phyloP scores from a whole-genome alignment of 73 alveolate genomes.

The Diophrys sp. region DNA sequence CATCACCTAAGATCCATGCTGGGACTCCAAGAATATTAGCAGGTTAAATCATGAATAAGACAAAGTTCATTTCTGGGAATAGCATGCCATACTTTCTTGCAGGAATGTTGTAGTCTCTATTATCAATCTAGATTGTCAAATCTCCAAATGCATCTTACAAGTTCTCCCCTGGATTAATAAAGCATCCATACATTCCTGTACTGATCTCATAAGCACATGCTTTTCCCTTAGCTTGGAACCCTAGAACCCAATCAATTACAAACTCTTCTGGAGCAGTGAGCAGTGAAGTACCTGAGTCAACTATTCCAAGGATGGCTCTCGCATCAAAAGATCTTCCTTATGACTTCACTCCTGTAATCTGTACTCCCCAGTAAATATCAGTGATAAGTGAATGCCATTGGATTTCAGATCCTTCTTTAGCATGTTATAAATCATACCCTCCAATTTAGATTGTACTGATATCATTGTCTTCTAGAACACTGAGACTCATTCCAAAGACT shows the following conservation, averaged over 20 bases:
- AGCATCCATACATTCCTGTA: constrained; percentile 8
- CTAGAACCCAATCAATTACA: neutral
- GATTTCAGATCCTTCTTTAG: neutral
- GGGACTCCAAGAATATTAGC: neutral
- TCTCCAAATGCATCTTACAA: constrained; percentile 17
- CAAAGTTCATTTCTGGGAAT: neutral
- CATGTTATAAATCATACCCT: neutral
- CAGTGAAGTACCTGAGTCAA: constrained; percentile 47
- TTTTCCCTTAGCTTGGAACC: constrained; percentile 16
- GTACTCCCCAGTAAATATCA: constrained; percentile 28
- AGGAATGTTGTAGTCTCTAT: constrained; percentile 23
- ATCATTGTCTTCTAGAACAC: neutral
- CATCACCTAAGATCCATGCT: constrained; percentile 50
- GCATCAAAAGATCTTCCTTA: constrained; percentile 11
- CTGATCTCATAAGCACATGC: neutral
- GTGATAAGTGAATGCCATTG: constrained; percentile 34
- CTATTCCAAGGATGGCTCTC: constrained; percentile 24
- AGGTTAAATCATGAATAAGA: neutral
- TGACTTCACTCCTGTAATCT: neutral
- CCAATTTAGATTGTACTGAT: neutral
- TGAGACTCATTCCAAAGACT: neutral
- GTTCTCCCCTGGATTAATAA: constrained; percentile 1
- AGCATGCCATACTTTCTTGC: constrained; percentile 4
- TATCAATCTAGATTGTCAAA: constrained; percentile 22
- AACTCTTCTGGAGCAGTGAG: constrained; percentile 17